Base-by-base conservation (phyloP, 1,139 yeast genomes). In the Yamadazyma siamensis region DNA sequence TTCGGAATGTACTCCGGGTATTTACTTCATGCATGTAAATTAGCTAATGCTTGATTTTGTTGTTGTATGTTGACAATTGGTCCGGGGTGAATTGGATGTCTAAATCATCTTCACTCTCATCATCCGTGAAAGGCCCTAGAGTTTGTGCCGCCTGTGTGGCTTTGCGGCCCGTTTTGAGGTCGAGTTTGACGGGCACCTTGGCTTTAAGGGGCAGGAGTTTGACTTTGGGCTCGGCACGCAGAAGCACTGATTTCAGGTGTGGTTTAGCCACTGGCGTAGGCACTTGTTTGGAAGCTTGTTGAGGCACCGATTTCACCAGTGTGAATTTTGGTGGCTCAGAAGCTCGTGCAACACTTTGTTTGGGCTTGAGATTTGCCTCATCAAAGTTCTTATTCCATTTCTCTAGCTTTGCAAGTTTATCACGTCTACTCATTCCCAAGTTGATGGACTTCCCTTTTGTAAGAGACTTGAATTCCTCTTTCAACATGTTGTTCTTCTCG, bases 341-440 rank as follows among this genome's bases (percentile, higher is more conserved):
- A 6, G 12, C 15, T 10, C 13, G 11, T 14, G 3, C 19, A 3
- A 8, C 12, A 13, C 7, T 18, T 9, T 26, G 14, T 25, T 23
- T 26, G 23, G 22, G 28, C 20, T 21, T 16, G 3, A 18, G 14
- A 20, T 18, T 10, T 8, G 7, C 10, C 20, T 16, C 26, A 18
- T 23, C 19, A 25, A 11, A 21, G 18, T 35, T 44, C 7, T 37
- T 20, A 10, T 38, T 35, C 48, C 48, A 44, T 27, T 31, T 39
- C 15, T 34, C 23, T 7, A 17, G 15, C 25, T 44, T 44, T 12
- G 33, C 31, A 2, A 36, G 9, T 21, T 36, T 39, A 27, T 42
- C 47, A 14, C 30, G 11, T 26, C 32, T 35, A 31, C 47, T 42
- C 43, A 39, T 42, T 4, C 38, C 40, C 17, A 44, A 29, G 21